A percentile compares a stretch with the other conserved stretches of the same genome.
These are phyloP conservation scores for Pythium coloratum DNA, from an alignment of 352 stramenopile genomes.

Conservation along the genomic window DNA sequence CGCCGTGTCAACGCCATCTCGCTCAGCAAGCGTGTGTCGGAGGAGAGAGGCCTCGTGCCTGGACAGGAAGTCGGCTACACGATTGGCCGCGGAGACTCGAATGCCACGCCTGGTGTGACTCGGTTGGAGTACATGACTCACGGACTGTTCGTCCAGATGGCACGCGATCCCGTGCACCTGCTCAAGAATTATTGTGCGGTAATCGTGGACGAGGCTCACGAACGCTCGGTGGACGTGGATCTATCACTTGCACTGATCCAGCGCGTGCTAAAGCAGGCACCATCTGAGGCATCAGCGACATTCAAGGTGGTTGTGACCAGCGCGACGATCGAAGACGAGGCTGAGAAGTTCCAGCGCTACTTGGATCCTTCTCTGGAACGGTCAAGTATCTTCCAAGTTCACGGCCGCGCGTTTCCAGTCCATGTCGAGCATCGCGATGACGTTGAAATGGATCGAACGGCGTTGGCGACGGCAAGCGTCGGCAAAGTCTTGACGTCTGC, in stretches of 20 bases:
- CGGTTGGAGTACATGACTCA: slow-evolving; percentile 33
- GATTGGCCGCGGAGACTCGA: slow-evolving; percentile 27
- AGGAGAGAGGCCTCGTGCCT: slow-evolving; percentile 18
- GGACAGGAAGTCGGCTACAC: slow-evolving; percentile 29
- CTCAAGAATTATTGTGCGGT: slow-evolving; percentile 25
- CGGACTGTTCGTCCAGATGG: slow-evolving; percentile 29
- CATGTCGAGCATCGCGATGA: slow-evolving; percentile 28
- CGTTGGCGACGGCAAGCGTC: slow-evolving; percentile 9
- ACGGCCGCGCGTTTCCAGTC: slow-evolving; percentile 32
- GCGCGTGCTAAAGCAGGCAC: slow-evolving; percentile 1
- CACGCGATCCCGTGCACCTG: slow-evolving; percentile 17
- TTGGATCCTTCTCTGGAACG: slow-evolving; percentile 9
- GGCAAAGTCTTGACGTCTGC: slow-evolving; percentile 16
- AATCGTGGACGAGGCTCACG: slow-evolving; percentile 37
- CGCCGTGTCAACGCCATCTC: slow-evolving; percentile 31
- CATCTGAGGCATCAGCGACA: background rate
- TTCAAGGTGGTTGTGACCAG: slow-evolving; percentile 33
- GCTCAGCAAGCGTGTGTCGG: slow-evolving; percentile 19
- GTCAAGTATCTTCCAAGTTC: slow-evolving; percentile 25
- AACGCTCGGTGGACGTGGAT: slow-evolving; percentile 32
- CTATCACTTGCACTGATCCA: slow-evolving; percentile 30
- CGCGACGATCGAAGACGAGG: slow-evolving; percentile 30
- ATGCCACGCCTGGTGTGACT: slow-evolving; percentile 7
- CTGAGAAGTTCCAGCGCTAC: slow-evolving; percentile 20
- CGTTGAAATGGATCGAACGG: slow-evolving; percentile 18